Evolutionary conservation across 495 filamentous ascomycete genomes (phyloP).

Genomic region (Lentithecium fluviatile): DNA sequence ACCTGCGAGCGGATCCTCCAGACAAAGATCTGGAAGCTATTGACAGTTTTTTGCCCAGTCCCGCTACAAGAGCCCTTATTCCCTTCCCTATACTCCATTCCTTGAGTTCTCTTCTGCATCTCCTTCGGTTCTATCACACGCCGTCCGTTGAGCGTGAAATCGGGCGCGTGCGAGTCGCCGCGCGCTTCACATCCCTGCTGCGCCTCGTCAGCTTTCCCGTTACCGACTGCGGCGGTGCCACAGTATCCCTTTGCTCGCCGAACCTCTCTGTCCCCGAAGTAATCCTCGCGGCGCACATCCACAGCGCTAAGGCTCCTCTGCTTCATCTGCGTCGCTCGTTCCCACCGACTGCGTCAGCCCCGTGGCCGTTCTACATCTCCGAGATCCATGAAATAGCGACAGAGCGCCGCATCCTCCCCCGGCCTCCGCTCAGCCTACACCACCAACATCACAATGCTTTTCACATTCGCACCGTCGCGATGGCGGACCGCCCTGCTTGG

Average conservation of each 20-base stretch:
- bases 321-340: neutral
- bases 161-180: neutral
- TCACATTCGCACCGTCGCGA: conserved; percentile 23
- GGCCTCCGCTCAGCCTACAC: conserved; percentile 3
- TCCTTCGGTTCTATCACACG: no score
- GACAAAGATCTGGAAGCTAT: neutral
- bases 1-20: neutral
- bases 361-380: neutral
- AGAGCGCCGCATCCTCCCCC: conserved; percentile 6
- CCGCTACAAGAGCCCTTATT: neutral
- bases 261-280: neutral
- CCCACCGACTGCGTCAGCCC: neutral
- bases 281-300: neutral
- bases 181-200: neutral
- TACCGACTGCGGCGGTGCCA: neutral
- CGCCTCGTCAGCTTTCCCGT: neutral
- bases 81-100: neutral
- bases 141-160: neutral
- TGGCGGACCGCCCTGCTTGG: conserved; percentile 32
- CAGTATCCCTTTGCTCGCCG: neutral
- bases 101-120: neutral
- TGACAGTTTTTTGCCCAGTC: neutral
- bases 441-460: conserved; percentile 16
- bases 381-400: conserved; percentile 34
- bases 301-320: neutral